Base-by-base conservation (phyloP, 176 grass and related monocot species). In the Paspalum notatum region DNA sequence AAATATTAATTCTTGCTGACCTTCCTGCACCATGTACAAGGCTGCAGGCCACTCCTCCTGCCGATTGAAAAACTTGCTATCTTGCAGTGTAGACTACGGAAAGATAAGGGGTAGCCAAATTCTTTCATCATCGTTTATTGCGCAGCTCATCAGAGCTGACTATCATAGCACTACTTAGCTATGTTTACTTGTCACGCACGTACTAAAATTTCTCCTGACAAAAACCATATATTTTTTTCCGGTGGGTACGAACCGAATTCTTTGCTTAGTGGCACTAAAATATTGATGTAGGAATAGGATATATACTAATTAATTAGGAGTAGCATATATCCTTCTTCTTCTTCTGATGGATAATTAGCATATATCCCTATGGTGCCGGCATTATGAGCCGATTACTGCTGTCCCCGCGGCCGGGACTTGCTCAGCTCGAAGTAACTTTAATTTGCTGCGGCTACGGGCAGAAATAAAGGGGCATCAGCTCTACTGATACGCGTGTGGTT, bases 401-500 rank as follows among this genome's bases (percentile, higher is more conserved):
- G 18, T 62, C 66, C n/a, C 41, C 42, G n/a, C 32, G 32, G 32
- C 32, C 3, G 52, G 18, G 42, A 42, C 12, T 20, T 62, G 14
- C 26, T 62, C 43, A 14, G 14, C 26, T 62, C 43, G n/a, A 71
- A 27, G 22, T 27, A 61, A 16, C 24, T 15, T 60, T n/a, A n/a
- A n/a, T n/a, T n/a, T 73, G 27, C 12, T 74, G 38, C 20, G 9
- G 60, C n/a, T 17, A 21, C 15, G 32, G 32, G 62, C 24, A 26
- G 50, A 46, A n/a, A n/a, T n/a, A n/a, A 57, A 45, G 18, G 12
- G 18, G 12, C 62, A 32, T 7, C 37, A 14, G 32, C 3, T 2
- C 32, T 32, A 47, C 27, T 74, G 24, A 44, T 66, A 81, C 55
- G 65, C 55, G 65, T 59, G 60, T 72, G 43, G 54, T 27, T 26